These are phyloP conservation scores for Eutypella sp. DNA, from an alignment of 2,329 filamentous ascomycete species.

Conservation along the genomic window DNA sequence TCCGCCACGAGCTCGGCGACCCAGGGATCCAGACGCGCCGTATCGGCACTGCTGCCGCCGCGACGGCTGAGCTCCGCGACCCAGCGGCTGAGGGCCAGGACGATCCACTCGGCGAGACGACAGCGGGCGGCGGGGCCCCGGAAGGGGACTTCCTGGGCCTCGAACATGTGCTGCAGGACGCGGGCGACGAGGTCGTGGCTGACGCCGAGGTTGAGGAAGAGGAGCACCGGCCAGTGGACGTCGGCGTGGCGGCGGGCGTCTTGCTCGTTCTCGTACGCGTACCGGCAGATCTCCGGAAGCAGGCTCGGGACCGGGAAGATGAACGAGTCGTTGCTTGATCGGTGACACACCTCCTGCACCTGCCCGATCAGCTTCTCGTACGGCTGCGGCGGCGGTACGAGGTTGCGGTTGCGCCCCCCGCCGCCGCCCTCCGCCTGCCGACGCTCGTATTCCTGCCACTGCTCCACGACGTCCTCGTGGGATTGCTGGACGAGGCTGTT, in stretches of 20 bases:
- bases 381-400: slow-evolving; percentile 47
- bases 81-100: slow-evolving; percentile 40
- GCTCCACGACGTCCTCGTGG: slow-evolving; percentile 50
- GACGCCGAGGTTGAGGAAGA: slow-evolving; percentile 52
- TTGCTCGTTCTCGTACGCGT: slow-evolving; percentile 54
- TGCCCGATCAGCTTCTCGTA: slow-evolving; percentile 66
- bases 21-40: slow-evolving; percentile 23
- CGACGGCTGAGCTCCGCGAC: slow-evolving; percentile 36
- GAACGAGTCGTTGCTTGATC: slow-evolving; percentile 59
- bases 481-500: slow-evolving; percentile 70
- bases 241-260: slow-evolving; percentile 54
- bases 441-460: slow-evolving; percentile 32
- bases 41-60: slow-evolving; percentile 18
- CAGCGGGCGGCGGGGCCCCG: slow-evolving; percentile 41
- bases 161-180: slow-evolving; percentile 52
- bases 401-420: too few species aligned
- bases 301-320: slow-evolving; percentile 60
- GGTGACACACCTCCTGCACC: slow-evolving; percentile 60
- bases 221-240: slow-evolving; percentile 50
- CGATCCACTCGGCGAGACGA: slow-evolving; percentile 51
- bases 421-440: slow-evolving; percentile 29
- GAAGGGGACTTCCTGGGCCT: slow-evolving; percentile 56
- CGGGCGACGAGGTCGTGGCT: slow-evolving; percentile 52
- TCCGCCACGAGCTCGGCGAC: slow-evolving; percentile 37
- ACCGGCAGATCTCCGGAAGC: slow-evolving; percentile 58